These are phyloP conservation scores for Fusarium beomiforme DNA, from an alignment of 2,329 filamentous ascomycete species.

Conservation along the genomic window DNA sequence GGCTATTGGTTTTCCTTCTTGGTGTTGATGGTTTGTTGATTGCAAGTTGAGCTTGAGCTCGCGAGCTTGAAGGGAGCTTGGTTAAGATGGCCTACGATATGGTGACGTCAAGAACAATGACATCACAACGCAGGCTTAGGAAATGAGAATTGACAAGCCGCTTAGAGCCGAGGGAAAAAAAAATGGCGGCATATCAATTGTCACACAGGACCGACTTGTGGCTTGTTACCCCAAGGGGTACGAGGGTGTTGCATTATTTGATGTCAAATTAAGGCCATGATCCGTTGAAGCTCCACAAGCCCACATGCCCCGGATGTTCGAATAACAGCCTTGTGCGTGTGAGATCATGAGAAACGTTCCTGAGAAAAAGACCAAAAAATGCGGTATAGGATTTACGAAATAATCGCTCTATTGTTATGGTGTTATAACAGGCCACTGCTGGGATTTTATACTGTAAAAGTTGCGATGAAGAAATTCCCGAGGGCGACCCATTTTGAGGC, in stretches of 20 bases:
- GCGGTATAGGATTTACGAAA: too few relatives aligned
- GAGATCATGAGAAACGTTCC: too few relatives aligned
- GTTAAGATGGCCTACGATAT: constrained; percentile 11
- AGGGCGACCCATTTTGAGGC: background rate
- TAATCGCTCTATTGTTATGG: too few relatives aligned
- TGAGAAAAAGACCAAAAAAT: too few relatives aligned
- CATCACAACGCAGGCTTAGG: constrained; percentile 20
- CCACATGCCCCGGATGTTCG: background rate
- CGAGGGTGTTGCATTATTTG: fast-evolving
- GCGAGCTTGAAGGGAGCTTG: background rate
- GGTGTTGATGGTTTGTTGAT: background rate
- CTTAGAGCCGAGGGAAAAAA: background rate
- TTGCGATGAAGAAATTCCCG: fast-evolving
- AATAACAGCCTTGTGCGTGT: background rate
- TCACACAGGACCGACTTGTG: background rate
- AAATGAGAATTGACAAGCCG: background rate
- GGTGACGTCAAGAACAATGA: constrained; percentile 39
- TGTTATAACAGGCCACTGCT: too few relatives aligned
- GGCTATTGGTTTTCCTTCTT: fast-evolving
- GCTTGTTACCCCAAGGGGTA: background rate
- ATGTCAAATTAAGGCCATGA: background rate
- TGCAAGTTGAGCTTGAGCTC: background rate
- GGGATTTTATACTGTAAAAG: too few relatives aligned
- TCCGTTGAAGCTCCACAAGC: constrained; percentile 2
- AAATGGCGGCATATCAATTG: background rate